Evolutionary conservation across 2,329 filamentous ascomycete species (phyloP).

Genomic region (Cercospora citrullina): DNA sequence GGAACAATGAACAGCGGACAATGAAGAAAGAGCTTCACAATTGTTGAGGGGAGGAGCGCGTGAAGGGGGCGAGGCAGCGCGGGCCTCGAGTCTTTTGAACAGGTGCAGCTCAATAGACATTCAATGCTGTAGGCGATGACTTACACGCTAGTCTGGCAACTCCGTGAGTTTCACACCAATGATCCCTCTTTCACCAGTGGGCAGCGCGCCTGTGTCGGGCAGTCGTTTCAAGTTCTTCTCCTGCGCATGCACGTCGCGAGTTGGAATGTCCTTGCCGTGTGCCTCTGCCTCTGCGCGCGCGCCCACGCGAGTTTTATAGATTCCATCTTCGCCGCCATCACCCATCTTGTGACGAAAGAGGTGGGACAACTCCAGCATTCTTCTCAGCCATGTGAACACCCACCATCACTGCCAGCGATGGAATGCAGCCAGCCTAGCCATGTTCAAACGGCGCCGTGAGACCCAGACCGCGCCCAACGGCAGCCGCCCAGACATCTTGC

Average conservation of each 20-base stretch:
- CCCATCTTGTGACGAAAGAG: background rate
- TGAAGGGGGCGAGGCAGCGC: constrained; percentile 11
- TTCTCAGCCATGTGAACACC: constrained; percentile 27
- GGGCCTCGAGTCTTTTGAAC: background rate
- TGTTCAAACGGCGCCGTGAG: constrained; percentile 17
- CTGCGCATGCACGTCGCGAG: constrained; percentile 16
- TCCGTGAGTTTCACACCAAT: constrained; percentile 13
- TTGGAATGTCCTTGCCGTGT: background rate
- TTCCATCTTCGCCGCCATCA: background rate
- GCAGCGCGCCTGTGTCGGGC: background rate
- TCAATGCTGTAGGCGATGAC: background rate
- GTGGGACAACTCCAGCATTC: constrained; percentile 19
- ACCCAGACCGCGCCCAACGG: constrained; percentile 15
- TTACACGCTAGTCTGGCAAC: constrained; percentile 5
- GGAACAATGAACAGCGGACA: constrained; percentile 9
- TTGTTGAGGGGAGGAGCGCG: background rate
- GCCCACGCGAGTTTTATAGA: background rate
- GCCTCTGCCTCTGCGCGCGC: background rate
- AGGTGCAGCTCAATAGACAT: too few relatives aligned
- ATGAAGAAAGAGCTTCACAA: constrained; percentile 7
- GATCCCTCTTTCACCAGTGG: constrained; percentile 8
- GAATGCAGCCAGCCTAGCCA: constrained; percentile 23
- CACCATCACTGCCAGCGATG: constrained; percentile 15
- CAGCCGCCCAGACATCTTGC: constrained; percentile 10
- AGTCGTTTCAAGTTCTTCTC: constrained; percentile 20